Conservation (phyloP, 352 stramenopile species). For the Pythium aristosporum region DNA sequence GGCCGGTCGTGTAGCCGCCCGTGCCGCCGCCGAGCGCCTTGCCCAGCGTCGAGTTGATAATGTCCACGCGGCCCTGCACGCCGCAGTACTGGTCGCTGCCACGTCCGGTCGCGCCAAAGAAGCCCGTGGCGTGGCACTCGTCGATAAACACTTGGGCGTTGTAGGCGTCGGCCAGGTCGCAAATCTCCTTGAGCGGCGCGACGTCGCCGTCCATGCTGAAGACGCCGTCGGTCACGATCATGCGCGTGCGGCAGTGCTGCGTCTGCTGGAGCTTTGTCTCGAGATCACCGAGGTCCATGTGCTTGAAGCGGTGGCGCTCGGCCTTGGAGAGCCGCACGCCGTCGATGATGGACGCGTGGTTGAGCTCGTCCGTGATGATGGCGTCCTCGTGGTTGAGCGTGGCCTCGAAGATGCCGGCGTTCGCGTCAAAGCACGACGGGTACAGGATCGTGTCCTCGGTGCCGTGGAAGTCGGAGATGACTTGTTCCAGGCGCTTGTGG, state of each 20-base stretch:
- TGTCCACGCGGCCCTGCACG: slow-evolving; percentile 86
- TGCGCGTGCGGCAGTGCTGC: slow-evolving; percentile 86
- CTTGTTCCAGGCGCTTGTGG: slow-evolving; percentile 89
- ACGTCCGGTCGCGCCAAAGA: slow-evolving; percentile 90
- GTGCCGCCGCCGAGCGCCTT: slow-evolving; percentile 93
- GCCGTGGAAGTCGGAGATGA: slow-evolving; percentile 92
- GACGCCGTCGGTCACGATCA: slow-evolving; percentile 94
- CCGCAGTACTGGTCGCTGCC: slow-evolving; percentile 92
- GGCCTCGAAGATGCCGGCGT: slow-evolving; percentile 91
- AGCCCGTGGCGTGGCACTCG: slow-evolving; percentile 93
- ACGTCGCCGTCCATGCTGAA: slow-evolving; percentile 96
- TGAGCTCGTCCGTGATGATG: slow-evolving; percentile 93
- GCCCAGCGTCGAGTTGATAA: slow-evolving; percentile 95
- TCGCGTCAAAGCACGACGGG: slow-evolving; percentile 94
- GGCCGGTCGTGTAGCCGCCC: slow-evolving; percentile 90
- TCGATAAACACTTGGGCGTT: slow-evolving; percentile 93
- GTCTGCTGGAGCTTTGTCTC: slow-evolving; percentile 88
- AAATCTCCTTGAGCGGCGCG: slow-evolving; percentile 89
- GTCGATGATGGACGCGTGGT: slow-evolving; percentile 95
- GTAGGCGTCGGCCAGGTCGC: slow-evolving; percentile 90
- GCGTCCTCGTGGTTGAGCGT: slow-evolving; percentile 89
- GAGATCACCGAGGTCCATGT: slow-evolving; percentile 92
- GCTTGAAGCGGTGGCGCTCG: slow-evolving; percentile 91
- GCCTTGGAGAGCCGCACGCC: slow-evolving; percentile 93
- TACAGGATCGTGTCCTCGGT: slow-evolving; percentile 95